Evolutionary conservation across 1,139 yeast species (phyloP).

Genomic region (Lodderomyces pseudojiufengensis): DNA sequence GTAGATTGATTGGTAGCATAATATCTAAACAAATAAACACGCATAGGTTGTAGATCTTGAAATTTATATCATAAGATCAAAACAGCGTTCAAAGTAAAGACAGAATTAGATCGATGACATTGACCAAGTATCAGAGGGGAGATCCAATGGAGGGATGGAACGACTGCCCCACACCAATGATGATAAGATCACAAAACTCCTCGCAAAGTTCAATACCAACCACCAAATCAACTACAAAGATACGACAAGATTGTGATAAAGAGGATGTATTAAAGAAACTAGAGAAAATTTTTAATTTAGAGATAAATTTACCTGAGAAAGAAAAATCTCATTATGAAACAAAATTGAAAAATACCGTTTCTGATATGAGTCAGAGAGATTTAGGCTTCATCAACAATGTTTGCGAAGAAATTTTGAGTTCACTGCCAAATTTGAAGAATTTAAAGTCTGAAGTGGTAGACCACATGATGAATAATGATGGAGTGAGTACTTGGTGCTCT

Average conservation of each 20-base stretch:
- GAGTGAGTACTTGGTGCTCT: conserved; percentile 54
- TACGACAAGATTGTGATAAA: conserved; percentile 6
- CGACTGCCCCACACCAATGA: conserved; percentile 32
- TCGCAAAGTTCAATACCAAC: conserved; percentile 4
- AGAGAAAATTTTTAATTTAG: conserved; percentile 14
- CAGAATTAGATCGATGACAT: too few species aligned
- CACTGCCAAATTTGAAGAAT: conserved; percentile 5
- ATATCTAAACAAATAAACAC: too few species aligned
- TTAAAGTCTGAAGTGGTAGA: conserved; percentile 22
- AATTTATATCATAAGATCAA: too few species aligned
- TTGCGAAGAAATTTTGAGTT: conserved; percentile 9
- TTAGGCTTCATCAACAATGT: conserved; percentile 18
- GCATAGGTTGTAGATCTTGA: too few species aligned
- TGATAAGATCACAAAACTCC: conserved; percentile 3
- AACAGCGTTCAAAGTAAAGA: too few species aligned
- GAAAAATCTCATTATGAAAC: conserved; percentile 36
- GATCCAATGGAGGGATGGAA: conserved; percentile 47
- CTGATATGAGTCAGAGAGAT: conserved; percentile 16
- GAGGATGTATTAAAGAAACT: conserved; percentile 9
- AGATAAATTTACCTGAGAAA: conserved; percentile 27
- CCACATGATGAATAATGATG: conserved; percentile 50
- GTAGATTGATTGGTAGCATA: too few species aligned
- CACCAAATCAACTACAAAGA: conserved; percentile 4
- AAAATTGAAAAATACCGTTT: conserved; percentile 22
- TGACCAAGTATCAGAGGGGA: conserved; percentile 39